A percentile compares a stretch with the other conserved stretches of the same genome.
phyloP scores from a whole-genome alignment of 805 yeast species.

The Naumovozyma baii region DNA sequence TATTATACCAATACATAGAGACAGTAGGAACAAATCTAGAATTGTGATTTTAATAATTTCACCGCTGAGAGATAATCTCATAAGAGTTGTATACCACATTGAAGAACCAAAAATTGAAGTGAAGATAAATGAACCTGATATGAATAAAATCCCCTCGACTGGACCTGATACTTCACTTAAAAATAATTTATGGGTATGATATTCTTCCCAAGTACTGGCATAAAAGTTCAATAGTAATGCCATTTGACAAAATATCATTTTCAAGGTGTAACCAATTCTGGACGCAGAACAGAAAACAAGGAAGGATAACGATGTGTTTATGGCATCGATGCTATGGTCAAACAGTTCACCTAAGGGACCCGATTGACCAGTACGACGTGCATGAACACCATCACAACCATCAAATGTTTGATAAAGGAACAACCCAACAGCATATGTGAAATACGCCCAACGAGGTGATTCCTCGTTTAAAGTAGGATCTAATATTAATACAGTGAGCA shows the following conservation, averaged over 20 bases:
- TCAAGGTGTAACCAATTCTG: constrained; percentile 62
- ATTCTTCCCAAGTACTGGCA: constrained; percentile 91
- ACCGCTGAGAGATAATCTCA: constrained; percentile 14
- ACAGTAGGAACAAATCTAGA: constrained; percentile 41
- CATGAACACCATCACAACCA: constrained; percentile 93
- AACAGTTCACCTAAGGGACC: constrained; percentile 92
- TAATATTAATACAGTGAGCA: constrained; percentile 53
- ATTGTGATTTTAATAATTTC: constrained; percentile 30
- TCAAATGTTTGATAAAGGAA: constrained; percentile 92
- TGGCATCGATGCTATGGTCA: constrained; percentile 74
- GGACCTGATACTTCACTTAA: constrained; percentile 83
- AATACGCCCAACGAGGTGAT: constrained; percentile 69
- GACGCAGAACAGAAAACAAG: constrained; percentile 68
- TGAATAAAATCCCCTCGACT: constrained; percentile 79
- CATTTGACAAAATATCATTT: constrained; percentile 54
- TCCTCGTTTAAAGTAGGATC: constrained; percentile 57
- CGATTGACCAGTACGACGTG: constrained; percentile 88
- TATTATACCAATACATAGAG: constrained; percentile 47
- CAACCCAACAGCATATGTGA: constrained; percentile 68
- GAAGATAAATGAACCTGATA: constrained; percentile 42
- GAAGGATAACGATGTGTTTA: constrained; percentile 72
- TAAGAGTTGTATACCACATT: constrained; percentile 44
- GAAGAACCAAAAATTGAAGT: constrained; percentile 67
- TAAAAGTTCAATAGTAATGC: constrained; percentile 76
- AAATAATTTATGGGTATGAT: constrained; percentile 74